A percentile compares a stretch with the other conserved stretches of the same genome.
Conservation (phyloP, 73 alveolate genomes). For the Paramecium biaurelia region DNA sequence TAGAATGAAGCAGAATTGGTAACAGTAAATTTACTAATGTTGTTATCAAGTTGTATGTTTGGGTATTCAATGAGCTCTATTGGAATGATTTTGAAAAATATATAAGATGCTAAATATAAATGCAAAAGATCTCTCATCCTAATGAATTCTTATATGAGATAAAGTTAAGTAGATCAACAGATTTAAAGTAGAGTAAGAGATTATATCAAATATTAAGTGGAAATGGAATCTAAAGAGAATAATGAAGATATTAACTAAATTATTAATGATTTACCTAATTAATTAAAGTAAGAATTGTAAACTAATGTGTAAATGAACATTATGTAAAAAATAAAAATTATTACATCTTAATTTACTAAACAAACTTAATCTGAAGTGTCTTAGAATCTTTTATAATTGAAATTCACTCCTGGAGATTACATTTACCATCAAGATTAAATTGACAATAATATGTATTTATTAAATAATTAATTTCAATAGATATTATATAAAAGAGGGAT, state of each 20-base stretch:
- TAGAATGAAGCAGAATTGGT: slow-evolving; percentile 20
- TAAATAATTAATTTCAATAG: not conserved
- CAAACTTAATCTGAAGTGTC: not conserved
- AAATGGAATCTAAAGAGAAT: not conserved
- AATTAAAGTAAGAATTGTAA: not conserved
- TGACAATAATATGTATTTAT: not conserved
- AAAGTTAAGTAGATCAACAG: not conserved
- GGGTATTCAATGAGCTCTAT: slow-evolving; percentile 58
- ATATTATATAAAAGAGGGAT: not conserved
- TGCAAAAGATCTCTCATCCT: not conserved
- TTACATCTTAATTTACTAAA: not conserved
- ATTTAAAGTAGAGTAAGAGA: slow-evolving; percentile 30
- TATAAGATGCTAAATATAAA: not conserved
- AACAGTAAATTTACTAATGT: not conserved
- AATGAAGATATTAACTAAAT: not conserved
- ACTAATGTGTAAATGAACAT: not conserved
- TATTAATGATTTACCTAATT: not conserved
- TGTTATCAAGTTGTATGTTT: slow-evolving; percentile 49
- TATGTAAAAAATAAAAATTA: not conserved
- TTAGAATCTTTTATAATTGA: not conserved
- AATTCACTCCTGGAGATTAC: slow-evolving; percentile 29
- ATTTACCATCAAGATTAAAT: not conserved
- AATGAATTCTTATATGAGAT: slow-evolving; percentile 29
- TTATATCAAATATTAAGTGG: not conserved
- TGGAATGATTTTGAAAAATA: slow-evolving; percentile 54